Base-by-base conservation (phyloP, 352 stramenopile genomes). In the Peronospora destructor region DNA sequence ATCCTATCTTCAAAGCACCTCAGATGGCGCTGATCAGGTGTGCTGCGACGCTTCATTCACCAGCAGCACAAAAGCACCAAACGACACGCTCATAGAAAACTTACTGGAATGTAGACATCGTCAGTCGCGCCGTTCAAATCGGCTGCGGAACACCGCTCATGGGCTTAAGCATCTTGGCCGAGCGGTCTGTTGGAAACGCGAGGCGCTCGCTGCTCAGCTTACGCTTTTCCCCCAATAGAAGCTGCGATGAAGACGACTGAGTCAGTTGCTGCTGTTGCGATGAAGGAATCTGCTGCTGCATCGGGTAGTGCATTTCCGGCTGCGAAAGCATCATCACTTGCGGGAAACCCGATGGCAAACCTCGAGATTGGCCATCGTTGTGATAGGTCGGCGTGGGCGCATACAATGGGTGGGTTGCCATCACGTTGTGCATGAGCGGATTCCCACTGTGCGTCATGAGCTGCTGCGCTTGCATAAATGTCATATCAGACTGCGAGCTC, bases 311-410 rank as follows among this genome's bases (percentile, higher is more conserved):
- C 46, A 76, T 59, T 30, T 68, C 51, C 53, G 58, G 38, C 21
- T 61, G 56, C 19, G 26, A 42, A 56, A 61, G 59, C 49, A 75
- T 84, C 61, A 77, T 84, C 29, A 68, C 52, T 41, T 76, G 61
- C 3, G 67, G 71, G 52, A 85, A 84, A 25, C 66, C 66, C 25
- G 69, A 66, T 4, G 71, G 60, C 23, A 85, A 56, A 0, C 65
- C 53, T 53, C 76, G 71, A 2, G 55, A 48, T 37, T 55, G 47
- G 21, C 49, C 57, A 54, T 78, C 59, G 37, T 71, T 56, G 43
- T 73, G 57, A 54, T 56, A 60, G 21, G 11, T 30, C 17, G 53
- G 14, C 6, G 40, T 14, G 8, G 40, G 39, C 4, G 49, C 48
- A 40, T 71, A 71, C 61, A 70, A 59, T 47, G 59, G 54, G 57